These are phyloP conservation scores for Viola odorata DNA, from an alignment of 345 rosid genomes.

Conservation along the genomic window DNA sequence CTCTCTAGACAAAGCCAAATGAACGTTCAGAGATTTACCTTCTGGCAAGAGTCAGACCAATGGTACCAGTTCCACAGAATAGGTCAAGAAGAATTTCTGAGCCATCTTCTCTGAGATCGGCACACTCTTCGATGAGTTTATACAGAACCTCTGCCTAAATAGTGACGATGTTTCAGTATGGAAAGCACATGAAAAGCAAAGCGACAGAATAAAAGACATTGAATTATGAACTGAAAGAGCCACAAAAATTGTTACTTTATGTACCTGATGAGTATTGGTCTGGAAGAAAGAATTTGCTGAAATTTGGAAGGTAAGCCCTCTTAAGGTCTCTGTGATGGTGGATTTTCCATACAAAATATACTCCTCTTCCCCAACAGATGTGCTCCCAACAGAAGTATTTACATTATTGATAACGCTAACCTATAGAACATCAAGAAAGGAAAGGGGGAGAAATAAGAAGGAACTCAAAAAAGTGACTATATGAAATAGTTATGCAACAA, in stretches of 20 bases:
- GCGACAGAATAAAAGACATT: not conserved
- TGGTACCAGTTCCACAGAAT: constrained; percentile 95
- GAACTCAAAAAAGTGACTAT: not conserved
- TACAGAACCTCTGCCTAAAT: constrained; percentile 86
- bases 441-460: not conserved
- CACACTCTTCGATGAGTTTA: constrained; percentile 74
- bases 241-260: not conserved
- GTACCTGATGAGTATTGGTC: constrained; percentile 86
- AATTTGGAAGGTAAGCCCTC: constrained; percentile 82
- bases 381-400: constrained; percentile 84
- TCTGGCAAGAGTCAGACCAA: constrained; percentile 84
- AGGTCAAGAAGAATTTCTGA: constrained; percentile 90
- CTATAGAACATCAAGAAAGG: constrained; percentile 30
- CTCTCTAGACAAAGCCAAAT: constrained; percentile 4
- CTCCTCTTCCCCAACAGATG: constrained; percentile 88
- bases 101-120: constrained; percentile 81
- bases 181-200: constrained; percentile 1
- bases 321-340: constrained; percentile 61
- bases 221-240: not conserved
- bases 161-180: constrained; percentile 14
- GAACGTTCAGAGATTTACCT: constrained; percentile 33
- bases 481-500: not conserved
- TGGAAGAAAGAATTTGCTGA: constrained; percentile 98
- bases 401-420: constrained; percentile 85
- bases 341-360: constrained; percentile 71